Conservation (phyloP, 768 basidiomycete genomes). For the Boletus huronensis region DNA sequence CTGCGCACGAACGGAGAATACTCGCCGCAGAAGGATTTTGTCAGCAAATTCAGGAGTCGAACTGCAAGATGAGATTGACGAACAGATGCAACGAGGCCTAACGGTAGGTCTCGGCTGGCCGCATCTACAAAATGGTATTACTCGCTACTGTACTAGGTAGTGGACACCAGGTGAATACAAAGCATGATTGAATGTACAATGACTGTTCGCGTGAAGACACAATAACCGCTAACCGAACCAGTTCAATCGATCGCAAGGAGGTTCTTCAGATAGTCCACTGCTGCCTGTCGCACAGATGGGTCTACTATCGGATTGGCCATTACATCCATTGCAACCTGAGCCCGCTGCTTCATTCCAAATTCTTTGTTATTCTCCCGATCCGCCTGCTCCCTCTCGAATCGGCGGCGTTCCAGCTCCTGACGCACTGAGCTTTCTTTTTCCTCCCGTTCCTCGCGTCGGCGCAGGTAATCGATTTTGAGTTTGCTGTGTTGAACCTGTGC, state of each 20-base stretch:
- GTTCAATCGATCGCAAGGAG: slow-evolving; percentile 43
- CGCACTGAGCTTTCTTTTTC: slow-evolving; percentile 52
- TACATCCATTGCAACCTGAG: slow-evolving; percentile 64
- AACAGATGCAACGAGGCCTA: neutral
- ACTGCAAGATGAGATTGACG: neutral
- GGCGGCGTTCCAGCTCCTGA: slow-evolving; percentile 50
- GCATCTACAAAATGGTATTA: slow-evolving; percentile 4
- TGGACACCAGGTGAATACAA: slow-evolving; percentile 2
- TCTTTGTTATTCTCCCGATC: slow-evolving; percentile 55
- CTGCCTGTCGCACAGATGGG: slow-evolving; percentile 58
- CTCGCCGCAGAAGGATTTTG: neutral
- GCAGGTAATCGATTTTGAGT: slow-evolving; percentile 66
- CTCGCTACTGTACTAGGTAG: slow-evolving; percentile 6
- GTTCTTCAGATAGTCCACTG: slow-evolving; percentile 69
- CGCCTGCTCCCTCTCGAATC: slow-evolving; percentile 53
- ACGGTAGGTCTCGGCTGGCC: neutral
- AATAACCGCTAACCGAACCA: slow-evolving; percentile 8
- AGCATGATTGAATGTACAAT: slow-evolving; percentile 11
- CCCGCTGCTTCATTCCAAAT: slow-evolving; percentile 56
- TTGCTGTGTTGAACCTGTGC: slow-evolving; percentile 67
- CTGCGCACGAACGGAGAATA: neutral
- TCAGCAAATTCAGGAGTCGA: neutral
- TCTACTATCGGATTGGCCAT: slow-evolving; percentile 57
- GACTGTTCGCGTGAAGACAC: slow-evolving; percentile 8
- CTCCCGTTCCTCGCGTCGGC: slow-evolving; percentile 66